Percentiles rank a stretch among this genome's conserved stretches.
Conservation (phyloP, 2,329 filamentous ascomycete genomes). For the Dactylonectria estremocensis region DNA sequence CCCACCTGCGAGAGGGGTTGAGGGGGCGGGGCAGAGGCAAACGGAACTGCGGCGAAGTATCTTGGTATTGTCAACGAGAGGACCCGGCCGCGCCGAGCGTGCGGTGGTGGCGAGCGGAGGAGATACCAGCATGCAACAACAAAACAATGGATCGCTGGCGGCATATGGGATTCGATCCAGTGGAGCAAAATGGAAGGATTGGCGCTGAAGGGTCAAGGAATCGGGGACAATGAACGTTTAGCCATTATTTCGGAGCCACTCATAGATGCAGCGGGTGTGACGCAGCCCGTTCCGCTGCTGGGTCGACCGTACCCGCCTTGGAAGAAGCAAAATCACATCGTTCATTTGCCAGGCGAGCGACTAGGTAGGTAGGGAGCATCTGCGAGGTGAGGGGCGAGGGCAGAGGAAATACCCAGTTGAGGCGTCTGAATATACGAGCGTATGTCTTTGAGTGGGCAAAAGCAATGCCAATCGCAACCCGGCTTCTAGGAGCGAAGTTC, state of each 20-base stretch:
- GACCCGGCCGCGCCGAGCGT: conserved; percentile 21
- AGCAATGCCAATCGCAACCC: conserved; percentile 5
- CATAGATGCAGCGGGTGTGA: conserved; percentile 15
- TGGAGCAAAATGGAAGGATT: conserved; percentile 1
- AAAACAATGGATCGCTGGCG: conserved; percentile 16
- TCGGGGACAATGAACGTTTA: neutral
- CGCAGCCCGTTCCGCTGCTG: conserved; percentile 11
- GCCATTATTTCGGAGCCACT: neutral
- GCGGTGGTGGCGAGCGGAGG: conserved; percentile 32
- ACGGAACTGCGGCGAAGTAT: conserved; percentile 24
- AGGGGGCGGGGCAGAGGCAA: conserved; percentile 27
- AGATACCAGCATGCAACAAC: conserved; percentile 7
- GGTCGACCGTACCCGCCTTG: neutral
- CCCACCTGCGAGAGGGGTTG: conserved; percentile 28
- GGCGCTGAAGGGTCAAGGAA: neutral
- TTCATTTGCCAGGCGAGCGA: neutral
- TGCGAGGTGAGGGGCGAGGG: neutral
- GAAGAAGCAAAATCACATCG: neutral
- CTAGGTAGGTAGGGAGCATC: neutral
- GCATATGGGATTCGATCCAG: conserved; percentile 10
- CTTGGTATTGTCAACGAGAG: conserved; percentile 34
- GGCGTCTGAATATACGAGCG: neutral
- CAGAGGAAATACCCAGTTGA: conserved; percentile 1
- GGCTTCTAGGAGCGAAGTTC: neutral
- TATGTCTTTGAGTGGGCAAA: neutral